Evolutionary conservation across 495 filamentous ascomycete genomes (phyloP), one percentile per base, ranked within the genome.

Genomic region (Tuber magnatum): DNA sequence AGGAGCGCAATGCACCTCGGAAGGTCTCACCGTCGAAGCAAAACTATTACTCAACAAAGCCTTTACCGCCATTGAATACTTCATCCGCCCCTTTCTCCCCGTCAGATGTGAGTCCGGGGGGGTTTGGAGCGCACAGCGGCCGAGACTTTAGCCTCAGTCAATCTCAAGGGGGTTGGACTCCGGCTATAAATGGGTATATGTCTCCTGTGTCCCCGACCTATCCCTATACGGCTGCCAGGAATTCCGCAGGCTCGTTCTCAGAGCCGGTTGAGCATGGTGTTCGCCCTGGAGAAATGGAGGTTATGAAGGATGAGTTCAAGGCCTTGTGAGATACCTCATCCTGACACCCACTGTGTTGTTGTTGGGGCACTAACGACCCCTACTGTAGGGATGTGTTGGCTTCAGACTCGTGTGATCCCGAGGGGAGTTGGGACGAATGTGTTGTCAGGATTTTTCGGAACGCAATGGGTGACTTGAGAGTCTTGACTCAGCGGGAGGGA

Each of bases 351-450:
- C 56, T 65, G 14, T 32, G 56, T 14, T 65, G 56, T 14, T 65
- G 28, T 35, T 32, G 14, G 35, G 14, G 56, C 18, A 35, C 56
- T 65, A 32, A 65, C 28, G 4, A 28, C 16, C 56, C 28, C 35
- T 39, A 39, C 28, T n/a, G 74, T 40, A 79, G 76, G 51, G 22
- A 68, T 42, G 68, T 82, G 70, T 69, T 75, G 65, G 74, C 73
- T 44, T 82, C 80, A 22, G 68, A 81, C 35, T 70, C 69, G 35
- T 78, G 72, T 61, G 72, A 70, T 41, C 4, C 70, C 8, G 41
- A 68, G 4, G 69, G 68, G 24, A 70, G 24, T 44, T 82, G 80
- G 80, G 74, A 82, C n/a, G 74, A 77, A 22, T 81, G 80, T 72
- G 73, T 71, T 22, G 46, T 79, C 14, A 74, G 80, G 18, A 46